These are phyloP conservation scores for Erodium chrysanthum DNA, from an alignment of 441 rosid genomes.

Conservation along the genomic window DNA sequence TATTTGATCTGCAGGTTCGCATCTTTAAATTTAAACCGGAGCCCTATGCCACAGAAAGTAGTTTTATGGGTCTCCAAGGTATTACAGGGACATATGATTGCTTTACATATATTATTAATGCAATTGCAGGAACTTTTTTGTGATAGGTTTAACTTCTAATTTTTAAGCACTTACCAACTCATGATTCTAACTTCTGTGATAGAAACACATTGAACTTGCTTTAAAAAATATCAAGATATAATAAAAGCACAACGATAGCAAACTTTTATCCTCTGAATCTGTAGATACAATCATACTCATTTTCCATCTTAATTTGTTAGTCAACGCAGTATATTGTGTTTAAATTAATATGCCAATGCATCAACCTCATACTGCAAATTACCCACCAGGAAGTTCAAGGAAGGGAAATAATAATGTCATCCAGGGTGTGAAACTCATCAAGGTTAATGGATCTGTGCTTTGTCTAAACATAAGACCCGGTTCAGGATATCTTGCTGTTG, in stretches of 20 bases:
- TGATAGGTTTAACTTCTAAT: neutral
- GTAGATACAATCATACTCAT: neutral
- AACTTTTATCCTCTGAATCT: neutral
- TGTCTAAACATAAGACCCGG: slow-evolving; percentile 41
- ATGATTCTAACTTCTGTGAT: neutral
- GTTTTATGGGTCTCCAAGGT: slow-evolving; percentile 56
- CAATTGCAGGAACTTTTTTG: neutral
- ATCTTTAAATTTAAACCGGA: slow-evolving; percentile 69
- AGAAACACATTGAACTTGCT: neutral
- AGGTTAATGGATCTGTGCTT: slow-evolving; percentile 59
- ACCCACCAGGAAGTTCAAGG: slow-evolving; percentile 47
- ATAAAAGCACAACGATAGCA: neutral
- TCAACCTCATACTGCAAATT: slow-evolving; percentile 9
- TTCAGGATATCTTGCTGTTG: slow-evolving; percentile 56
- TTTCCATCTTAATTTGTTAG: slow-evolving; percentile 2
- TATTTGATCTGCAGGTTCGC: slow-evolving; percentile 44
- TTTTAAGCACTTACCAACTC: neutral
- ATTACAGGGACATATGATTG: slow-evolving; percentile 7
- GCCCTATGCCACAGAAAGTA: slow-evolving; percentile 55
- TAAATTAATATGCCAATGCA: neutral
- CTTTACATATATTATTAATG: neutral
- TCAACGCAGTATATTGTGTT: neutral
- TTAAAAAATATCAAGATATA: neutral
- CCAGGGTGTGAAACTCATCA: slow-evolving; percentile 49
- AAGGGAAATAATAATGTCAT: slow-evolving; percentile 60